Conservation (phyloP, 73 alveolate genomes). For the Tetrahymena elliotti region DNA sequence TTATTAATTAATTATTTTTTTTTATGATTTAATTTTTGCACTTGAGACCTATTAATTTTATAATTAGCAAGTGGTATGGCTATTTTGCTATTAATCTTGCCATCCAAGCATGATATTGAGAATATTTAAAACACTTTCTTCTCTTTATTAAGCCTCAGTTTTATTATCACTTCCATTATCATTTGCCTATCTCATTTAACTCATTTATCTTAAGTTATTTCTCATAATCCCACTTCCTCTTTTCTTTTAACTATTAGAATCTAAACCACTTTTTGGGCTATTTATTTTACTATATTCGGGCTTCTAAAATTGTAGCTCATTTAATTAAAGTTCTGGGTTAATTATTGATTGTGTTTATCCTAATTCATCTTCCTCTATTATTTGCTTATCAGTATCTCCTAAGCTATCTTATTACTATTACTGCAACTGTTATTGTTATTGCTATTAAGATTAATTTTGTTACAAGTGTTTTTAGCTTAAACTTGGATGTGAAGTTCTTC, state of each 20-base stretch:
- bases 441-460: no score
- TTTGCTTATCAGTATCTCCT: background rate
- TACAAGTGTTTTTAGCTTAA: background rate
- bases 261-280: background rate
- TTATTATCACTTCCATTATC: background rate
- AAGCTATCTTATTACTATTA: background rate
- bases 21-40: background rate
- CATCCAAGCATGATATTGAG: background rate
- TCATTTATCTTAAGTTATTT: background rate
- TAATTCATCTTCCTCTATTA: background rate
- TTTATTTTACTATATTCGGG: background rate
- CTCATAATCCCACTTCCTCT: background rate
- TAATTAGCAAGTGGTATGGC: background rate
- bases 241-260: background rate
- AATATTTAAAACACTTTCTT: background rate
- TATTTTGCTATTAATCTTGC: background rate
- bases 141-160: background rate
- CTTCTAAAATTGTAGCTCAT: background rate
- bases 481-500: background rate
- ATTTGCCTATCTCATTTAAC: background rate
- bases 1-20: background rate
- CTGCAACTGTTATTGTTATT: no score
- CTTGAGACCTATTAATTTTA: background rate
- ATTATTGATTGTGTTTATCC: background rate
- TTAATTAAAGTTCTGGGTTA: background rate